A percentile compares a stretch with the other conserved stretches of the same genome.
phyloP scores from a whole-genome alignment of 208 protist species.

The Trypanosoma mega region DNA sequence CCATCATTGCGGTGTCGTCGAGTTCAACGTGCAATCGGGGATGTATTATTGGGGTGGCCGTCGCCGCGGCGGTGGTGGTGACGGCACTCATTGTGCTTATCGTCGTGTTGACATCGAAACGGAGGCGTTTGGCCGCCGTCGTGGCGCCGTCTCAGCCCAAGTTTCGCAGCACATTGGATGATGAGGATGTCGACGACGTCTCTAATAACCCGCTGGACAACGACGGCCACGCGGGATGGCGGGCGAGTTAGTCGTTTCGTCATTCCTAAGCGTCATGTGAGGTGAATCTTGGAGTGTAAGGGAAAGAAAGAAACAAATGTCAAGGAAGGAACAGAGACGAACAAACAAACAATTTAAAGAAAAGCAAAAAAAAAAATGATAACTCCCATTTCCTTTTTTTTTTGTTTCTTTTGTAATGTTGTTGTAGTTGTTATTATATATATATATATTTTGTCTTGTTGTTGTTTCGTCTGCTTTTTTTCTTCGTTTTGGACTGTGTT shows the following conservation, averaged over 20 bases:
- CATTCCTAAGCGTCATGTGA: too few species aligned
- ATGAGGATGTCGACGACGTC: constrained; percentile 27
- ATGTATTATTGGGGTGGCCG: constrained; percentile 74
- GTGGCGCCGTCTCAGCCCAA: constrained; percentile 49
- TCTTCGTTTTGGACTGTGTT: too few species aligned
- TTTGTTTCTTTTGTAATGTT: too few species aligned
- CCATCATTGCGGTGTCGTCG: background rate
- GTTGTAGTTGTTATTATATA: too few species aligned
- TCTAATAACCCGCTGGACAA: constrained; percentile 10
- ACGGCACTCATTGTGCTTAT: constrained; percentile 48
- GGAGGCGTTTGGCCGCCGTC: constrained; percentile 61
- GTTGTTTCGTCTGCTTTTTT: too few species aligned
- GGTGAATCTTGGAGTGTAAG: too few species aligned
- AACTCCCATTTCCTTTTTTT: too few species aligned
- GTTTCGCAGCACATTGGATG: constrained; percentile 46
- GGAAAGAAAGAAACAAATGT: too few species aligned
- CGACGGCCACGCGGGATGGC: background rate
- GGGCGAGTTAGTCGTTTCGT: background rate
- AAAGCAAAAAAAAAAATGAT: too few species aligned
- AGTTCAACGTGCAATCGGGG: constrained; percentile 44
- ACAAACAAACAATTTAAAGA: too few species aligned
- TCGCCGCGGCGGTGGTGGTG: constrained; percentile 54
- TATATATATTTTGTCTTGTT: too few species aligned
- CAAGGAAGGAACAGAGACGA: too few species aligned
- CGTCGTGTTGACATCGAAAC: constrained; percentile 75